A percentile compares a stretch with the other conserved stretches of the same genome.
Conservation (phyloP, 352 stramenopile genomes). For the Albugo laibachii region DNA sequence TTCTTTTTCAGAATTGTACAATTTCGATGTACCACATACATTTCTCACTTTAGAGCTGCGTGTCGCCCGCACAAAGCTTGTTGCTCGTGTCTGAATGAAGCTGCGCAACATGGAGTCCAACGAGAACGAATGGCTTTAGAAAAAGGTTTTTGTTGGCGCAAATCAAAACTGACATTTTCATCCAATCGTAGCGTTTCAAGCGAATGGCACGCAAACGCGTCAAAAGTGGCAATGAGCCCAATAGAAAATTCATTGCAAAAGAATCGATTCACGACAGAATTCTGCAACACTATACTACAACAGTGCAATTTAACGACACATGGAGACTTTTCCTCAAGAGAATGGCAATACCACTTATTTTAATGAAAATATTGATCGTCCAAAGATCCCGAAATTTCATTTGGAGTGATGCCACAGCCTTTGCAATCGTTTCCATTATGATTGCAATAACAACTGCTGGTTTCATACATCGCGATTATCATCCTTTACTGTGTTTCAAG, state of each 20-base stretch:
- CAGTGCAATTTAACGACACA: constrained; percentile 68
- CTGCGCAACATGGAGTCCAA: no score
- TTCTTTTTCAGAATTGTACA: constrained; percentile 33
- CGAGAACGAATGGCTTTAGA: no score
- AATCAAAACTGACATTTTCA: no score
- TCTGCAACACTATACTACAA: constrained; percentile 64
- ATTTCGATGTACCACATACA: constrained; percentile 17
- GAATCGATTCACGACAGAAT: constrained; percentile 31
- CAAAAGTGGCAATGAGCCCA: no score
- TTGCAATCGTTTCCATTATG: constrained; percentile 38
- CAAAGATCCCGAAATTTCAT: constrained; percentile 22
- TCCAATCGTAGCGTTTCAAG: no score
- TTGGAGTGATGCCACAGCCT: constrained; percentile 22
- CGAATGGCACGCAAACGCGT: no score
- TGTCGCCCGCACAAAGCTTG: background rate
- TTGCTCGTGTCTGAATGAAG: no score
- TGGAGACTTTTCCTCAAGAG: constrained; percentile 72
- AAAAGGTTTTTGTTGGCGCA: no score
- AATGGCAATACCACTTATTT: constrained; percentile 35
- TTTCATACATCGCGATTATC: constrained; percentile 39
- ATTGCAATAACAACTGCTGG: constrained; percentile 28
- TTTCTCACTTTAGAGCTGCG: constrained; percentile 7
- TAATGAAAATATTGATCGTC: constrained; percentile 41
- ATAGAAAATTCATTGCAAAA: no score
- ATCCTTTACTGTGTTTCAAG: constrained; percentile 57